phyloP scores from a whole-genome alignment of 169 alveolate species.

The Pseudocohnilembus persalinus region DNA sequence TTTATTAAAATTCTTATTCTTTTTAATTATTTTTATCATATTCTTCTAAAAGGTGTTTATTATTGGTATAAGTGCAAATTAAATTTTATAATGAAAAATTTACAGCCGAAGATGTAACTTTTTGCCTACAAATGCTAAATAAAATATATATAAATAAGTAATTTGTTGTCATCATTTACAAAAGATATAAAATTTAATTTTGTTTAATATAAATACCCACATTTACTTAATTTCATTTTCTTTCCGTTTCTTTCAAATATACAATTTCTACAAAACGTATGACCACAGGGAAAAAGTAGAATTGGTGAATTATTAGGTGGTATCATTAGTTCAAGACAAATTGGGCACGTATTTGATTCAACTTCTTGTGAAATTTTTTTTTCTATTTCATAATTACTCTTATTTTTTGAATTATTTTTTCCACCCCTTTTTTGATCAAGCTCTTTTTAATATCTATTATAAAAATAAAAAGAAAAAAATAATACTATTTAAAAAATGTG shows the following conservation, averaged over 20 bases:
- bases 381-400: constrained; percentile 37
- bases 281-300: constrained; percentile 82
- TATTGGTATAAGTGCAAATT: constrained; percentile 62
- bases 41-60: constrained; percentile 37
- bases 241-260: constrained; percentile 34
- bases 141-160: no score
- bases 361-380: constrained; percentile 54
- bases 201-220: neutral
- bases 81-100: constrained; percentile 67
- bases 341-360: constrained; percentile 74
- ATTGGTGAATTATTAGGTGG: constrained; percentile 75
- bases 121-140: constrained; percentile 46
- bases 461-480: no score
- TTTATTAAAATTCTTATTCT: constrained; percentile 16
- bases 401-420: constrained; percentile 15
- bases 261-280: constrained; percentile 66
- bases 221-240: constrained; percentile 54
- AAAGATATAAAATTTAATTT: no score
- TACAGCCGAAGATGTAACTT: constrained; percentile 61
- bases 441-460: constrained; percentile 3
- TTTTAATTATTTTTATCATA: constrained; percentile 34
- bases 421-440: constrained; percentile 2
- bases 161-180: no score
- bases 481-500: no score
- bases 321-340: constrained; percentile 76